Percentiles rank a stretch among this genome's conserved stretches.
Conservation (phyloP, 495 filamentous ascomycete species). For the Terfezia boudieri region DNA sequence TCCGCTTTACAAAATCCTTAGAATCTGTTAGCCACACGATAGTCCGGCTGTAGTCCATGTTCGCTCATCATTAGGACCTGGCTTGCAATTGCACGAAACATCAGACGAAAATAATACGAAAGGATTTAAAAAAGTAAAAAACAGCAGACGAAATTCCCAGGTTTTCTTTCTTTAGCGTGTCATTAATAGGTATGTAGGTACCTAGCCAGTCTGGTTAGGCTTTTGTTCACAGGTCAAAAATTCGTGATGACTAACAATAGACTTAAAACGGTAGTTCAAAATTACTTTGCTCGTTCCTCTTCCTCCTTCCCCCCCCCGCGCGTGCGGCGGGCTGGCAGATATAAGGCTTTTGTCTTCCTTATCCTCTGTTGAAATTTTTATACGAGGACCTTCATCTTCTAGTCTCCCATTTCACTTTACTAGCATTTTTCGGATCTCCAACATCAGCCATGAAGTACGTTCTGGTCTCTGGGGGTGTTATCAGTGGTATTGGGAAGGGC, state of each 20-base stretch:
- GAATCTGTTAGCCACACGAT: too few species aligned
- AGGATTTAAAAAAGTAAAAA: too few species aligned
- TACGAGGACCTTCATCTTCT: background rate
- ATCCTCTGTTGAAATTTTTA: background rate
- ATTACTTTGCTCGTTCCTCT: conserved; percentile 2
- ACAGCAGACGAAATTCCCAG: too few species aligned
- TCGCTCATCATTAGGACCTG: too few species aligned
- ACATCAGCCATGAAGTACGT: conserved; percentile 53
- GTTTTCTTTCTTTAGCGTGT: too few species aligned
- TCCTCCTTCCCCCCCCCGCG: conserved; percentile 1
- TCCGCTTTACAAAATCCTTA: too few species aligned
- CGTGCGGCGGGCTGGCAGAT: background rate
- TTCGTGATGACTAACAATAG: background rate
- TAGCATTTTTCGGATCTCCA: background rate
- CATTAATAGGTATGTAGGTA: too few species aligned
- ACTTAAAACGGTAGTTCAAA: background rate
- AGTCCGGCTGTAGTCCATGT: too few species aligned
- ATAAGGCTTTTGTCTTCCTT: background rate
- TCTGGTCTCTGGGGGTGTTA: conserved; percentile 63
- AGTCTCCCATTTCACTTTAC: background rate
- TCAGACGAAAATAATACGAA: too few species aligned
- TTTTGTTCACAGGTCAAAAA: too few species aligned
- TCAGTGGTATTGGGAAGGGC: conserved; percentile 65
- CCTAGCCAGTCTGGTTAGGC: too few species aligned
- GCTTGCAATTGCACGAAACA: too few species aligned